Base-by-base conservation (phyloP, 2,329 filamentous ascomycete species). In the Emericellopsis atlantica region DNA sequence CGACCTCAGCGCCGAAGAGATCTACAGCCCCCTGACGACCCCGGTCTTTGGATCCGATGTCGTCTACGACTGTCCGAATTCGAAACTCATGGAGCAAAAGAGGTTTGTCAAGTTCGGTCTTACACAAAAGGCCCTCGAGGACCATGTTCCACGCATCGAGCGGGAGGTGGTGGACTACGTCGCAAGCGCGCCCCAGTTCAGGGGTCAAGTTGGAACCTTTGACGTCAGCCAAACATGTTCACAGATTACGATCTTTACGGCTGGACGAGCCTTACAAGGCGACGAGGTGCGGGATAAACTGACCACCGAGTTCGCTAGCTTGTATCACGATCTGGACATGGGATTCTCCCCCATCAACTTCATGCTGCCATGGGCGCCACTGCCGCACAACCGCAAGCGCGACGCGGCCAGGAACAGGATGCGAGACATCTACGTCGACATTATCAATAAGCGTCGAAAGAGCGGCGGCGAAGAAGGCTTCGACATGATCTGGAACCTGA, bases 31-130 rank as follows among this genome's bases (percentile, higher is more conserved):
- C 6, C 54, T 74, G 34, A 71, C 66, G 6, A 72, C 63, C 1
- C 70, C 71, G 9, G 70, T 74, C 5, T 92, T 92, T 55, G 84
- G 85, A 44, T 76, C 73, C 56, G 78, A 84, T 60, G 81, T 92
- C 35, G 79, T 89, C 38, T 90, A 90, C 60, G 85, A 90, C 60
- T 89, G 84, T 58, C 83, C 84, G 34, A 89, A 89, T 59, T 67
- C 81, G 37, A 88, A 88, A 61, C 70, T 90, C 45, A 89, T 90
- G 83, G 84, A 92, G 63, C 85, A 92, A 64, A 90, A 90, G 69
- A 87, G 84, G 67, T 83, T 84, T 51, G 76, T 84, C 69, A 84
- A 84, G 57, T 77, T 79, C 48, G 79, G 79, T 35, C 70, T 84
- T 29, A 84, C 79, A 2, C 72, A 75, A 43, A 71, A 74, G 21